Conservation (phyloP, 2,329 filamentous ascomycete species). For the Hirsutella rhossiliensis region DNA sequence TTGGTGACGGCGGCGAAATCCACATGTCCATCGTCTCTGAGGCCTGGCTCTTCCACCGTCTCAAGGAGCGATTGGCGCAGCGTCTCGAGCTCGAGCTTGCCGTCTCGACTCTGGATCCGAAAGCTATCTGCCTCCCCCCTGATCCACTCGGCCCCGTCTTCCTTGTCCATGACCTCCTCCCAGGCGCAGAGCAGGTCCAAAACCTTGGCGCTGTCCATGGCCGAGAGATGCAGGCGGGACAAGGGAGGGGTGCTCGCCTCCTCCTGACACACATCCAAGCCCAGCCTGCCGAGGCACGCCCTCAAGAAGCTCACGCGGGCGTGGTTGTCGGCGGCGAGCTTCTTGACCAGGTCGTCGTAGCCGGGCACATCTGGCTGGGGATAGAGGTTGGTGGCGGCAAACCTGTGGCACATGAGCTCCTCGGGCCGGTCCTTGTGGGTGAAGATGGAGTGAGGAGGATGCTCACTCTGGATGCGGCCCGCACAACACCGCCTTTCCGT, state of each 20-base stretch:
- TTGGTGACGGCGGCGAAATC: slow-evolving; percentile 69
- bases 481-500: slow-evolving; percentile 68
- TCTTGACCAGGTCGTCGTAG: slow-evolving; percentile 59
- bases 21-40: slow-evolving; percentile 44
- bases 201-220: slow-evolving; percentile 51
- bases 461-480: slow-evolving; percentile 82
- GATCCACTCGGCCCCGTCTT: slow-evolving; percentile 59
- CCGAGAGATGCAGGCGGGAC: slow-evolving; percentile 73
- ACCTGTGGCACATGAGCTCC: slow-evolving; percentile 39
- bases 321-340: slow-evolving; percentile 56
- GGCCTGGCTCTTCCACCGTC: slow-evolving; percentile 7
- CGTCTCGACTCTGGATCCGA: slow-evolving; percentile 55
- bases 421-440: not conserved
- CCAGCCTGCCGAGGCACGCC: slow-evolving; percentile 67
- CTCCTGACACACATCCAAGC: slow-evolving; percentile 64
- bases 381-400: slow-evolving; percentile 67
- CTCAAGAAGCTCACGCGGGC: slow-evolving; percentile 64
- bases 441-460: not conserved
- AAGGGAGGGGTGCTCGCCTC: slow-evolving; percentile 62
- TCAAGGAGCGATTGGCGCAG: slow-evolving; percentile 38
- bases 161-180: slow-evolving; percentile 53
- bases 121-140: slow-evolving; percentile 77
- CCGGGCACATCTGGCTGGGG: slow-evolving; percentile 52
- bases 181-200: slow-evolving; percentile 53
- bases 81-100: slow-evolving; percentile 44